Evolutionary conservation across 2,329 filamentous ascomycete genomes (phyloP).

Genomic region (Xylaria hypoxylon): DNA sequence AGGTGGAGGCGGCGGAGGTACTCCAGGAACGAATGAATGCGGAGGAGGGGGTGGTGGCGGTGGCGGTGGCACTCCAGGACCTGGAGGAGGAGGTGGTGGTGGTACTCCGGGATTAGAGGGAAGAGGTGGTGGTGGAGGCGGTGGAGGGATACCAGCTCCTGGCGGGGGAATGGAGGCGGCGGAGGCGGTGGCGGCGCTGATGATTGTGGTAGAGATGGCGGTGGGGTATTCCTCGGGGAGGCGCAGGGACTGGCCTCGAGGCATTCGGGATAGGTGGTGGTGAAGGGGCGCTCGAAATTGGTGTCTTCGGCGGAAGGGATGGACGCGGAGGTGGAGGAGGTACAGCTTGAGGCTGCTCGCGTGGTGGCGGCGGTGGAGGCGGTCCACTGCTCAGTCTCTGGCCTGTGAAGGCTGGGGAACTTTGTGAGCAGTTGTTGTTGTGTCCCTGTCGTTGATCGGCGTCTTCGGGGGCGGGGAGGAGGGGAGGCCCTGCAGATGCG

Average conservation of each 20-base stretch:
- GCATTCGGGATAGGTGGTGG: slow-evolving; percentile 62
- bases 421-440: slow-evolving; percentile 61
- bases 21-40: slow-evolving; percentile 52
- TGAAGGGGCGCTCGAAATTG: slow-evolving; percentile 49
- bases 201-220: slow-evolving; percentile 45
- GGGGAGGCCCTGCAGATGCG: slow-evolving; percentile 68
- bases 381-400: slow-evolving; percentile 70
- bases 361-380: slow-evolving; percentile 78
- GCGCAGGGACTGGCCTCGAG: slow-evolving; percentile 65
- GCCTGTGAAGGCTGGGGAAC: slow-evolving; percentile 85
- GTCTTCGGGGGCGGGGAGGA: slow-evolving; percentile 76
- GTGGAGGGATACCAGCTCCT: slow-evolving; percentile 26
- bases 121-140: slow-evolving; percentile 37
- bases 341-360: slow-evolving; percentile 47
- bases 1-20: slow-evolving; percentile 45
- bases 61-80: slow-evolving; percentile 32
- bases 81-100: slow-evolving; percentile 46
- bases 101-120: slow-evolving; percentile 29
- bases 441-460: slow-evolving; percentile 73
- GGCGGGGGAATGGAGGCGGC: slow-evolving; percentile 34
- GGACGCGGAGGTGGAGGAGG: slow-evolving; percentile 52
- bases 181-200: slow-evolving; percentile 47
- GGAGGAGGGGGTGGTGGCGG: slow-evolving; percentile 49
- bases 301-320: slow-evolving; percentile 57
- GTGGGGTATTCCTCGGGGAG: slow-evolving; percentile 65